Percentiles rank a stretch among this genome's conserved stretches.
phyloP scores from a whole-genome alignment of 805 yeast genomes.

The Wickerhamiella dianesei region DNA sequence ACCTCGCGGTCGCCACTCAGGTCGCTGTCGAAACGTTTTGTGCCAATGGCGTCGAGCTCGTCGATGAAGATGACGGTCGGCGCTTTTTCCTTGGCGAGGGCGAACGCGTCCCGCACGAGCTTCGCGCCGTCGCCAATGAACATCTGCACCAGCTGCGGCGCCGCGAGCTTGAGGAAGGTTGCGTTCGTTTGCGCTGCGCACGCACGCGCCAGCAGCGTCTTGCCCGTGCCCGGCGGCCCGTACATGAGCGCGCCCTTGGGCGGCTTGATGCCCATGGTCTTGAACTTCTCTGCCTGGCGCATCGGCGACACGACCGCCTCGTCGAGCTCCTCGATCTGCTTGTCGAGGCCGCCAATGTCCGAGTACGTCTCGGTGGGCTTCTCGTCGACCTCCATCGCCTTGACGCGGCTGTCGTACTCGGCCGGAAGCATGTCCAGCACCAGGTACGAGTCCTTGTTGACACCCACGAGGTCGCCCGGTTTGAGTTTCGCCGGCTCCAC shows the following conservation, averaged over 20 bases:
- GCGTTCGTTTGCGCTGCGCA: constrained; percentile 99
- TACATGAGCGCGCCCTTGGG: constrained; percentile 98
- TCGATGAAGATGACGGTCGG: constrained; percentile 97
- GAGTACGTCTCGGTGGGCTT: constrained; percentile 95
- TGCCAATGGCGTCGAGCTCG: constrained; percentile 97
- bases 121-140: constrained; percentile 98
- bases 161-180: constrained; percentile 89
- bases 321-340: constrained; percentile 94
- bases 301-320: constrained; percentile 97
- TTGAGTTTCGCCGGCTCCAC: constrained; percentile 84
- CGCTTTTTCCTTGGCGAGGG: constrained; percentile 92
- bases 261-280: constrained; percentile 85
- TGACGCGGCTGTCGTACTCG: constrained; percentile 93
- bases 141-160: constrained; percentile 97
- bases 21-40: constrained; percentile 93
- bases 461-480: constrained; percentile 98
- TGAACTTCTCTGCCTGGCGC: constrained; percentile 96
- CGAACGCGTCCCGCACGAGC: constrained; percentile 93
- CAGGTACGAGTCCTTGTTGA: constrained; percentile 88
- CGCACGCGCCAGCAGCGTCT: constrained; percentile 91
- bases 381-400: constrained; percentile 99
- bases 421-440: constrained; percentile 91
- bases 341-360: constrained; percentile 96
- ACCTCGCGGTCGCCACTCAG: constrained; percentile 97
- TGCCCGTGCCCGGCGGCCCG: constrained; percentile 99